phyloP scores from a whole-genome alignment of 2,329 filamentous ascomycete genomes.

The Penicillium sp. region DNA sequence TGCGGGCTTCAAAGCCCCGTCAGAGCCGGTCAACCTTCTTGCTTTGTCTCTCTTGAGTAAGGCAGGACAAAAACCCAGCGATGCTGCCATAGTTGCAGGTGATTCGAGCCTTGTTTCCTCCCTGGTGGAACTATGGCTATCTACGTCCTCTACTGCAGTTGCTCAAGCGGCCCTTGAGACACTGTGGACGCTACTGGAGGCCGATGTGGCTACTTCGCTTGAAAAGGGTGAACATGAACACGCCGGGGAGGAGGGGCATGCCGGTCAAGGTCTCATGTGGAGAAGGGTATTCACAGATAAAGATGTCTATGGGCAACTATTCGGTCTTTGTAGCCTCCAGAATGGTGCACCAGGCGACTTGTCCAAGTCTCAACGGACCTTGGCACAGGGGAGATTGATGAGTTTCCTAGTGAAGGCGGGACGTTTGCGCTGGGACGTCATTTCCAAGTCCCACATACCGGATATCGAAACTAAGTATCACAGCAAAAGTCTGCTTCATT shows the following conservation, averaged over 20 bases:
- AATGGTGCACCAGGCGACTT: conserved; percentile 42
- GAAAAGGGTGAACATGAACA: conserved; percentile 30
- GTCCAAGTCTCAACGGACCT: conserved; percentile 58
- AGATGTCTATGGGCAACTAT: conserved; percentile 62
- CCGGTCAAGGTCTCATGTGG: conserved; percentile 62
- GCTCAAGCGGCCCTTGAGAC: conserved; percentile 59
- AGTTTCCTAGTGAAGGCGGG: conserved; percentile 61
- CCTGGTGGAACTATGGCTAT: conserved; percentile 63
- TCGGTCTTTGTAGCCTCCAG: conserved; percentile 57
- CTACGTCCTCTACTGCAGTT: conserved; percentile 58
- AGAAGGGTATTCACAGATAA: conserved; percentile 64
- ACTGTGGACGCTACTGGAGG: conserved; percentile 56
- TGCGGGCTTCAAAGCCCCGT: conserved; percentile 57
- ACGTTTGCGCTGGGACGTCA: conserved; percentile 58
- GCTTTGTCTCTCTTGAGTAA: conserved; percentile 62
- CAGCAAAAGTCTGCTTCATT: conserved; percentile 56
- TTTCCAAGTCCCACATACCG: conserved; percentile 55
- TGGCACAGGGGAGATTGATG: conserved; percentile 64
- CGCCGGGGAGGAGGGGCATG: conserved; percentile 24
- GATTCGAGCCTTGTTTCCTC: conserved; percentile 59
- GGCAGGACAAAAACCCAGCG: conserved; percentile 54
- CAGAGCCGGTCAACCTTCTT: conserved; percentile 59
- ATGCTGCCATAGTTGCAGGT: conserved; percentile 63
- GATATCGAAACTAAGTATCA: conserved; percentile 54
- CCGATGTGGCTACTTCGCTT: conserved; percentile 48